A percentile compares a stretch with the other conserved stretches of the same genome.
Evolutionary conservation across 805 yeast species (phyloP).

Genomic region (Candida caryicola): DNA sequence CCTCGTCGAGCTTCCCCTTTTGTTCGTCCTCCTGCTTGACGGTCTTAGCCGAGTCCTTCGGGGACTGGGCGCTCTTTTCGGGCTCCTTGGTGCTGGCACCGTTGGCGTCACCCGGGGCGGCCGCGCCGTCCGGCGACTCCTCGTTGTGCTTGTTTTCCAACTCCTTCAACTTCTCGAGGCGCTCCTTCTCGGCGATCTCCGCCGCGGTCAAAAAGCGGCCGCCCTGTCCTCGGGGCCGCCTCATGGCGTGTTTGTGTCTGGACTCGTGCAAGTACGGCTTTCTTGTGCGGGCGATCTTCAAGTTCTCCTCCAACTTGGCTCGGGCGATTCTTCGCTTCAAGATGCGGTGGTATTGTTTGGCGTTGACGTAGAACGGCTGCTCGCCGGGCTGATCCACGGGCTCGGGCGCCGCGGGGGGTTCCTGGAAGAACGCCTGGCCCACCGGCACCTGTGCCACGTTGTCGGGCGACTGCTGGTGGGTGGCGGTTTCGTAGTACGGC

Average conservation of each 20-base stretch:
- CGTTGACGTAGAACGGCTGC: conserved; percentile 96
- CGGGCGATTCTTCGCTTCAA: conserved; percentile 90
- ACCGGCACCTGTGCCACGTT: conserved; percentile 6
- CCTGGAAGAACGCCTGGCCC: conserved; percentile 8
- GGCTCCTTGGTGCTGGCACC: no score
- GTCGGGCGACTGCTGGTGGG: conserved; percentile 11
- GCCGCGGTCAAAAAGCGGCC: conserved; percentile 96
- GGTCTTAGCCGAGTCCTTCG: no score
- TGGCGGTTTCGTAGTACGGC: conserved; percentile 24
- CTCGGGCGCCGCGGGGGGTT: conserved; percentile 11
- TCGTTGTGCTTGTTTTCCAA: conserved; percentile 23
- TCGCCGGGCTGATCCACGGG: conserved; percentile 40
- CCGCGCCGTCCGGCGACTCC: background rate
- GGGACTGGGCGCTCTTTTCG: no score
- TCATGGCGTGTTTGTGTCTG: conserved; percentile 98
- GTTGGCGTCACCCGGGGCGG: no score
- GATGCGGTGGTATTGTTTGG: conserved; percentile 95
- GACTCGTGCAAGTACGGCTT: conserved; percentile 95
- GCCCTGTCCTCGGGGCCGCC: conserved; percentile 98
- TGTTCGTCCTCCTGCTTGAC: background rate
- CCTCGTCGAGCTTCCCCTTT: no score
- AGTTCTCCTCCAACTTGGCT: conserved; percentile 85
- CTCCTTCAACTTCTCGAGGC: conserved; percentile 37
- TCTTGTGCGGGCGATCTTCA: conserved; percentile 84
- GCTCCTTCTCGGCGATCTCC: conserved; percentile 45